These are phyloP conservation scores for Calvatia gigantea DNA, from an alignment of 768 basidiomycete species.

Conservation along the genomic window DNA sequence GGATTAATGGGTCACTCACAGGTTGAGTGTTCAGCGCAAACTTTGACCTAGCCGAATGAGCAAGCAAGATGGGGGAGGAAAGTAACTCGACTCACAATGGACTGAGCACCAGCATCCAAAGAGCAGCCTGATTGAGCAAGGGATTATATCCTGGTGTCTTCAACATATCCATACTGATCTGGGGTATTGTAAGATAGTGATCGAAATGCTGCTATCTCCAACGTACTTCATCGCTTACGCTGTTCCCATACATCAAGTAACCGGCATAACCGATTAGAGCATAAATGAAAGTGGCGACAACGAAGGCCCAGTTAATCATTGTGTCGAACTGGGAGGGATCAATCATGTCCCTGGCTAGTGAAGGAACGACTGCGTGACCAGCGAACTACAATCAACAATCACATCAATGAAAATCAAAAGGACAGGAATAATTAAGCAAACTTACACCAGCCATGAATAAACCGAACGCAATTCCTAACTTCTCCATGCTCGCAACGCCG, in stretches of 20 bases:
- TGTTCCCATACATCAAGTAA: slow-evolving; percentile 87
- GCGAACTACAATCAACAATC: slow-evolving; percentile 53
- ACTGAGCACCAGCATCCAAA: slow-evolving; percentile 85
- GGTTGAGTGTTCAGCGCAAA: slow-evolving; percentile 84
- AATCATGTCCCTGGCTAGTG: slow-evolving; percentile 84
- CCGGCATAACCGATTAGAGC: slow-evolving; percentile 74
- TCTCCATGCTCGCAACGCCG: slow-evolving; percentile 44
- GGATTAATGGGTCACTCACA: slow-evolving; percentile 37
- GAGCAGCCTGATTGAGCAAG: slow-evolving; percentile 63
- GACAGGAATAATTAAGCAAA: background rate
- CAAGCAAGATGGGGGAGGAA: slow-evolving; percentile 12
- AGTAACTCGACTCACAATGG: slow-evolving; percentile 50
- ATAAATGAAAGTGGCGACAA: slow-evolving; percentile 63
- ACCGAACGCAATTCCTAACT: slow-evolving; percentile 80
- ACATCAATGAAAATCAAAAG: background rate
- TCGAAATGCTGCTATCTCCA: background rate
- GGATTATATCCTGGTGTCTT: slow-evolving; percentile 69
- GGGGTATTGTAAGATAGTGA: slow-evolving; percentile 3
- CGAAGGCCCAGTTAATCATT: slow-evolving; percentile 87
- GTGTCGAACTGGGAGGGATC: slow-evolving; percentile 75
- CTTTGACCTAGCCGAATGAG: slow-evolving; percentile 57
- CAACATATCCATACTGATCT: slow-evolving; percentile 85
- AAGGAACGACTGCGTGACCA: slow-evolving; percentile 91
- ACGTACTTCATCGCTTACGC: slow-evolving; percentile 76
- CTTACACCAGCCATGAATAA: slow-evolving; percentile 89